Base-by-base conservation (phyloP, 441 rosid species). In the Corymbia calophylla region DNA sequence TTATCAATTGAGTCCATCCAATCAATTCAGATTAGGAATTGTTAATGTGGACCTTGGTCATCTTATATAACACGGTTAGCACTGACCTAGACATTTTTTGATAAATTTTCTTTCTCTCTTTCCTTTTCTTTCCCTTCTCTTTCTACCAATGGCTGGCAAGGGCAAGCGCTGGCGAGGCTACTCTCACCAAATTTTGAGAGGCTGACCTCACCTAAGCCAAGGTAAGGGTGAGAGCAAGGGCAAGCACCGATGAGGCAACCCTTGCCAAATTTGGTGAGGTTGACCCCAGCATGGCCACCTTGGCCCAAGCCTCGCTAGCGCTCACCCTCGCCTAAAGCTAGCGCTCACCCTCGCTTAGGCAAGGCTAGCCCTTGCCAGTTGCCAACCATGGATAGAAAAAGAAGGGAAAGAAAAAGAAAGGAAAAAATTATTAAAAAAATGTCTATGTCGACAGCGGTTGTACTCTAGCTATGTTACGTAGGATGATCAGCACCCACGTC, bases 61-160 rank as follows among this genome's bases (percentile, higher is more conserved):
- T 58, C n/a, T 1, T 58, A 58, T 25, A 14, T 2, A 13, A 13
- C 62, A 58, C 29, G 0, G 5, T 0, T 4, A 13, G 25, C 29
- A 1, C 14, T 23, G 25, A 25, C 1, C 6, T 58, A 3, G 25
- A 58, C 25, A 58, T 23, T 58, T 56, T 25, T 58, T 58, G 4
- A 25, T 58, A 58, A 23, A 9, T 9, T 23, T 56, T 56, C 14
- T 58, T 58, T 9, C 29, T 3, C 9, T 58, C 18, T 56, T 56
- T 54, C 19, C 29, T 10, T 48, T 48, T 5, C 62, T 23, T 58
- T 58, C 62, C 62, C 62, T 58, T 23, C 62, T 58, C 29, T 58
- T 58, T 23, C 10, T 58, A 13, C 29, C 6, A 1, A 10, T 4
- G 6, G 62, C 2, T 0, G 0, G 1, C 62, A 58, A 27, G 25